Conservation (phyloP, 495 filamentous ascomycete species). For the Penicillium desertorum region DNA sequence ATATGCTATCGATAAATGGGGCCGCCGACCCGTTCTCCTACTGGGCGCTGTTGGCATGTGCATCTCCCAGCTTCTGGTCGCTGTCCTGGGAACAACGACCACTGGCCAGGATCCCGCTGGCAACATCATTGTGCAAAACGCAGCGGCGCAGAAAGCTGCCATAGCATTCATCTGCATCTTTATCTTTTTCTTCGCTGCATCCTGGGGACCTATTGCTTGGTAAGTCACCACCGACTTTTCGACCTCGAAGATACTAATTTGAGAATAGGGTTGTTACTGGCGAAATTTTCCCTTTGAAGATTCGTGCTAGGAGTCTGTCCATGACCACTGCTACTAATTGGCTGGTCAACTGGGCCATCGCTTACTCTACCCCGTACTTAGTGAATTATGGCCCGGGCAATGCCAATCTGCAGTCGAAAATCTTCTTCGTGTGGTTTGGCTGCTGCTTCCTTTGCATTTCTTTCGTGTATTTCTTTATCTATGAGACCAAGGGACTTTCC, state of each 20-base stretch:
- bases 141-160: too few species aligned
- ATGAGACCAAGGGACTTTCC: slow-evolving; percentile 75
- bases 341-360: slow-evolving; percentile 69
- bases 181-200: slow-evolving; percentile 77
- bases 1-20: slow-evolving; percentile 70
- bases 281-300: slow-evolving; percentile 76
- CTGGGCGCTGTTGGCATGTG: slow-evolving; percentile 64
- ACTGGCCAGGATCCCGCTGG: too few species aligned
- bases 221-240: too few species aligned
- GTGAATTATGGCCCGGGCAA: slow-evolving; percentile 25
- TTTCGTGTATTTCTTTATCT: slow-evolving; percentile 70
- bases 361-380: slow-evolving; percentile 70
- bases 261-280: slow-evolving; percentile 59
- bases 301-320: slow-evolving; percentile 68
- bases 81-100: slow-evolving; percentile 42
- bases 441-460: slow-evolving; percentile 60
- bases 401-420: slow-evolving; percentile 43
- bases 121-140: not conserved
- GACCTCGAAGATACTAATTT: too few species aligned
- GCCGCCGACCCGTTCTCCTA: slow-evolving; percentile 72
- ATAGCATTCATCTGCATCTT: slow-evolving; percentile 78
- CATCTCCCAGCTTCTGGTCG: slow-evolving; percentile 60
- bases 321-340: slow-evolving; percentile 76
- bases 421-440: slow-evolving; percentile 74
- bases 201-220: slow-evolving; percentile 77